These are phyloP conservation scores for Nothophytophthora sp. DNA, from an alignment of 352 stramenopile species.

Conservation along the genomic window DNA sequence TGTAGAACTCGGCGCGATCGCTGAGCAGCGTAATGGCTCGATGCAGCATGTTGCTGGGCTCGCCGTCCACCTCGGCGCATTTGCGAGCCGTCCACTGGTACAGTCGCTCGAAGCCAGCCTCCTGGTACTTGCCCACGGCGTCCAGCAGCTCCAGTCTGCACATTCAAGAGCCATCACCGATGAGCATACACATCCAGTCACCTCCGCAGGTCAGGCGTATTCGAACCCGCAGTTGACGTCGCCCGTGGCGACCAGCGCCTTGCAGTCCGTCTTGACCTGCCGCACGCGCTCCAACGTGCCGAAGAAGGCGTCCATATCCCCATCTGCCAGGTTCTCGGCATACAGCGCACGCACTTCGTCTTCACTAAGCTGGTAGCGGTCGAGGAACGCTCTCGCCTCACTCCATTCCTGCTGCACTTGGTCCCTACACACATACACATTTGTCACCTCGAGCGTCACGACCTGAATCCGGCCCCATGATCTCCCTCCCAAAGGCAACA, in stretches of 20 bases:
- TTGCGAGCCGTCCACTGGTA: constrained; percentile 89
- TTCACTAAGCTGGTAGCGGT: constrained; percentile 68
- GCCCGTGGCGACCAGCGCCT: constrained; percentile 44
- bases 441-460: constrained; percentile 13
- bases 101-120: constrained; percentile 82
- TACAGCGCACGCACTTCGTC: constrained; percentile 67
- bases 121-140: constrained; percentile 75
- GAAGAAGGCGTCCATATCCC: constrained; percentile 68
- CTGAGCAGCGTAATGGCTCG: constrained; percentile 65
- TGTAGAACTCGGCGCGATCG: constrained; percentile 78
- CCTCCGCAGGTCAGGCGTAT: too few species aligned
- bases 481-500: too few species aligned
- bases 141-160: constrained; percentile 87
- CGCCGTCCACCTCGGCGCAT: constrained; percentile 65
- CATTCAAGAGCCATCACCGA: background rate
- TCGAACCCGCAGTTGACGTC: constrained; percentile 53
- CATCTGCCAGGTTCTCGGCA: constrained; percentile 30
- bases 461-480: too few species aligned
- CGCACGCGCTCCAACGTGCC: constrained; percentile 66
- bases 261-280: constrained; percentile 73
- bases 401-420: constrained; percentile 47
- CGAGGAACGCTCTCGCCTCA: constrained; percentile 63
- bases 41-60: constrained; percentile 67
- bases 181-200: background rate
- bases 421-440: constrained; percentile 31